Evolutionary conservation across 768 basidiomycete species (phyloP), one percentile per base, ranked within the genome.

Genomic region (Mycena indigotica): DNA sequence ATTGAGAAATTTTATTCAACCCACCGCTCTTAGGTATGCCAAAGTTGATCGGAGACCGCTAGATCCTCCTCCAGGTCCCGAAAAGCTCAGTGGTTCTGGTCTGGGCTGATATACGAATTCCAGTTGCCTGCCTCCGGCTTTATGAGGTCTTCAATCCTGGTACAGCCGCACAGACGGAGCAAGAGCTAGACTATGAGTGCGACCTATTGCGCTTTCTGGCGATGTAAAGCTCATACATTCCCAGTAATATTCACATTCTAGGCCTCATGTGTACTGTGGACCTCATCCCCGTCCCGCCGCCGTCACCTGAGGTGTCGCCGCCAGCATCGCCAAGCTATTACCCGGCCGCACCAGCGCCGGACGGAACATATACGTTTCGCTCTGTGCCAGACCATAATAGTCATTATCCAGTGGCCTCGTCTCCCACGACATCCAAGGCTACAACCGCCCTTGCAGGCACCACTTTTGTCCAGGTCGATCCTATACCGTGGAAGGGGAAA

Each of bases 201-300:
- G 77, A n/a, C n/a, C n/a, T n/a, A n/a, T n/a, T n/a, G n/a, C n/a
- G n/a, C n/a, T n/a, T n/a, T n/a, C n/a, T n/a, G n/a, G n/a, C n/a
- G n/a, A n/a, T n/a, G n/a, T n/a, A n/a, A n/a, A n/a, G n/a, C n/a
- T n/a, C n/a, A n/a, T n/a, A n/a, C 41, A 61, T 44, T 56, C n/a
- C 0, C 65, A 90, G 89, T 40, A 80, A 82, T 39, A 70, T 87
- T 44, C 81, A 86, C 53, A 75, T 76, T n/a, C 76, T 84, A 28
- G 91, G 90, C 2, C 76, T 91, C 13, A 68, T 93, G 16, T 91
- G 91, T 70, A 88, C 86, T 2, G 88, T 89, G 38, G 91, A 92
- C 71, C 76, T 93, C 17, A 89, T 89, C 60, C 86, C 85, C 3
- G 81, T 89, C 6, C 76, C 79, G 54, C 58, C 55, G 28, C 63